Evolutionary conservation across 306 rosid genomes (phyloP).

Genomic region (Cucurbita pepo): DNA sequence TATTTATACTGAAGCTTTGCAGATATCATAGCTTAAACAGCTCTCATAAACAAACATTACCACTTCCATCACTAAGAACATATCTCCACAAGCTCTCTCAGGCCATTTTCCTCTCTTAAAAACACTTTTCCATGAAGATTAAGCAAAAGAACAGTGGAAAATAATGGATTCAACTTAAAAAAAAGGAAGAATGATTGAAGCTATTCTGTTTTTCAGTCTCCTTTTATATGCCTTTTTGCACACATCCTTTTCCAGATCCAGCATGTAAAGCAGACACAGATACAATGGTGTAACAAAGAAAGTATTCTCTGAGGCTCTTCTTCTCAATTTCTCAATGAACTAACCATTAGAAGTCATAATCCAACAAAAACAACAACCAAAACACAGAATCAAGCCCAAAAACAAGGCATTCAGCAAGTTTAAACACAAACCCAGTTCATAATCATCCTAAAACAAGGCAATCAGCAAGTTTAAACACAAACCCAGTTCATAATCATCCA

Average conservation of each 20-base stretch:
- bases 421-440: neutral
- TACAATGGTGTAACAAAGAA: neutral
- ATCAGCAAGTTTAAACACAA: neutral
- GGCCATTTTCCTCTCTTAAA: neutral
- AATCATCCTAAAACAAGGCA: neutral
- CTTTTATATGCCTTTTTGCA: slow-evolving; percentile 8
- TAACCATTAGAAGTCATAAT: neutral
- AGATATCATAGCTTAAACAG: neutral
- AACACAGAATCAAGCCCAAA: neutral
- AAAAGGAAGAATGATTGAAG: slow-evolving; percentile 26
- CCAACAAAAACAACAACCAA: neutral
- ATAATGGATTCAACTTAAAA: neutral
- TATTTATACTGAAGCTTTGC: neutral
- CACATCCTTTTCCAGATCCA: slow-evolving; percentile 45
- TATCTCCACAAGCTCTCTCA: neutral
- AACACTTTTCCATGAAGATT: neutral
- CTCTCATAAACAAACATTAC: neutral
- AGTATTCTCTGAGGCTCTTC: neutral
- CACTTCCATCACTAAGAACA: neutral
- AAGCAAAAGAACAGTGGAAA: neutral
- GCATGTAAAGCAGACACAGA: slow-evolving; percentile 32
- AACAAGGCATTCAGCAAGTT: neutral
- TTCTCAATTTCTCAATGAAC: neutral
- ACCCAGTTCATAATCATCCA: neutral
- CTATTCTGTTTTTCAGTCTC: slow-evolving; percentile 14